A percentile compares a stretch with the other conserved stretches of the same genome.
phyloP scores from a whole-genome alignment of 495 filamentous ascomycete genomes.

The Trichodelitschia bisporula region DNA sequence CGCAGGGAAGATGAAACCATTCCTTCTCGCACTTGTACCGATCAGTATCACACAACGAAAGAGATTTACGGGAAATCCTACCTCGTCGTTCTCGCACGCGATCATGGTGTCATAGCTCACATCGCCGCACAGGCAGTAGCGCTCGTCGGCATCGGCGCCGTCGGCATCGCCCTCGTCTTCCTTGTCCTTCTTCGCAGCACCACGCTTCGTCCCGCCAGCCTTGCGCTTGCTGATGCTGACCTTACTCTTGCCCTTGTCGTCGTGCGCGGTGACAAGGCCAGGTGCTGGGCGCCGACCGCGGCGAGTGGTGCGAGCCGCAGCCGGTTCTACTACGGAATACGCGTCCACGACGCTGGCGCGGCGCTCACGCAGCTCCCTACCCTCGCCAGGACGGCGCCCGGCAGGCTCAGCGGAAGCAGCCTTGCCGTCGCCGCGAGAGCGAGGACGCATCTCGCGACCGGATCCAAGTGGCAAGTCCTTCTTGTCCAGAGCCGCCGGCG shows the following conservation, averaged over 20 bases:
- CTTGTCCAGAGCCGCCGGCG: no score
- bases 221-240: constrained; percentile 59
- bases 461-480: no score
- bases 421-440: constrained; percentile 6
- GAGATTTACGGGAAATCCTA: constrained; percentile 21
- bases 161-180: constrained; percentile 25
- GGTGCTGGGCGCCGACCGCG: constrained; percentile 3
- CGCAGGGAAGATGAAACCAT: constrained; percentile 89
- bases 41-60: background rate
- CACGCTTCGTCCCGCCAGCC: constrained; percentile 36
- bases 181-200: background rate
- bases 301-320: background rate
- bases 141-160: constrained; percentile 64
- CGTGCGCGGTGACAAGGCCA: constrained; percentile 11
- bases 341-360: constrained; percentile 13
- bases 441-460: no score
- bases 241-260: no score
- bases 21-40: constrained; percentile 26
- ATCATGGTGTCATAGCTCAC: constrained; percentile 94
- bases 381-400: constrained; percentile 2
- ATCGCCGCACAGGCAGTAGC: constrained; percentile 76
- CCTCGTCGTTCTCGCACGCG: constrained; percentile 72
- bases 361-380: constrained; percentile 8
- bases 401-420: constrained; percentile 16
- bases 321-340: background rate